Percentiles rank a stretch among this genome's conserved stretches.
Conservation (phyloP, 1,284 basidiomycete species). For the Inonotus obliquus region DNA sequence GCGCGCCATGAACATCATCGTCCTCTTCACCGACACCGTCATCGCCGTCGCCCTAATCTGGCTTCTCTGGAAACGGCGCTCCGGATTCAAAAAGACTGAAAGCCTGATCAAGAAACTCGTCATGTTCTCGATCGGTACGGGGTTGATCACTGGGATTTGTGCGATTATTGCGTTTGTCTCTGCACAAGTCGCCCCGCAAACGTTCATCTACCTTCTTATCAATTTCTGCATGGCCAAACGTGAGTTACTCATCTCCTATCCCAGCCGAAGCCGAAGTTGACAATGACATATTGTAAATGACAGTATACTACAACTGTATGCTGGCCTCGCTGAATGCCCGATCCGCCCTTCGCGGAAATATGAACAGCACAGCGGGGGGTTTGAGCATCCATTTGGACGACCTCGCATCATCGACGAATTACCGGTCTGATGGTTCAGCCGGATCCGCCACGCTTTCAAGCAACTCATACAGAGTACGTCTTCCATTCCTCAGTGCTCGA, state of each 20-base stretch:
- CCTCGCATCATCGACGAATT: neutral
- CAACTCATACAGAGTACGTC: neutral
- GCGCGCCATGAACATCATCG: neutral
- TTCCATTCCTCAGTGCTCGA: too few species aligned
- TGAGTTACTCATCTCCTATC: neutral
- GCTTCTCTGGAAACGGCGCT: slow-evolving; percentile 1
- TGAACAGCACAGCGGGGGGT: neutral
- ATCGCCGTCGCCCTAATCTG: slow-evolving; percentile 5
- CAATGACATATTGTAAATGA: neutral
- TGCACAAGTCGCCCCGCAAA: neutral
- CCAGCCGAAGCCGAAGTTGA: too few species aligned
- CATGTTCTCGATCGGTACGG: slow-evolving; percentile 7
- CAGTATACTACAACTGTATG: neutral
- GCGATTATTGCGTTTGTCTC: slow-evolving; percentile 4
- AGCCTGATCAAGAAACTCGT: slow-evolving; percentile 3
- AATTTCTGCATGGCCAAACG: slow-evolving; percentile 1
- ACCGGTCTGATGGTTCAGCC: neutral
- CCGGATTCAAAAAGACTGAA: slow-evolving; percentile 4
- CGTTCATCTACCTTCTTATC: slow-evolving; percentile 6
- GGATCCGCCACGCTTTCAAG: neutral
- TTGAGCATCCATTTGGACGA: neutral
- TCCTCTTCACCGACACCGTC: neutral
- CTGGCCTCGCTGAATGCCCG: neutral
- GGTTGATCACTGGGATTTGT: slow-evolving; percentile 6
- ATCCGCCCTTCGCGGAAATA: neutral